Evolutionary conservation across 2,329 filamentous ascomycete species (phyloP), one percentile per base, ranked within the genome.

Genomic region (Penicillium thymicola): DNA sequence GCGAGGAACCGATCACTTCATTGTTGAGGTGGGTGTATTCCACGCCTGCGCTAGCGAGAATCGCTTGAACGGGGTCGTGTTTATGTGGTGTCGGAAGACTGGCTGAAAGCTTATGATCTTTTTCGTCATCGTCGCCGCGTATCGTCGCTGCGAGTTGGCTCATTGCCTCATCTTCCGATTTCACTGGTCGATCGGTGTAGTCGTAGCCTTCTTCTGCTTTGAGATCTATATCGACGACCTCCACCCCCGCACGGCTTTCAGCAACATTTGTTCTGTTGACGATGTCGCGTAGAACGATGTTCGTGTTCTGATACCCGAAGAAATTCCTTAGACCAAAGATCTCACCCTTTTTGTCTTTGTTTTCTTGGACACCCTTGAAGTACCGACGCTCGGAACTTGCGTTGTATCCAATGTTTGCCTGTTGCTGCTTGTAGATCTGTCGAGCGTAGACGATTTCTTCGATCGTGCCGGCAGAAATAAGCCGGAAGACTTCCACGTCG

Each of bases 201-300:
- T 82, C 81, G 14, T 85, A 81, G 43, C 82, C 78, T 8, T 78
- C 79, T 0, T 81, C 82, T 59, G 85, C 79, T 16, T 88, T 83
- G 65, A 90, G 80, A 58, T 95, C 85, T 18, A 96, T 82, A 52
- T 89, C 87, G n/a, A 87, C 81, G 30, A 97, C 85, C 28, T 85
- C 82, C 10, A 97, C 89, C 0, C 92, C 93, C 0, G 89, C 91
- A 69, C 88, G 90, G 41, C 90, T 90, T 76, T 99, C 94, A 4
- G 94, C 94, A 50, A 99, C 87, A 67, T 99, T 99, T 28, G 94
- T 97, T 75, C 97, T 96, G 78, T 97, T 96, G 66, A 99, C 91
- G 64, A 99, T 97, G 54, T 97, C 91, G n/a, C 90, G 85, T 5
- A 97, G 82, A 14, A 97, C 82, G 13, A 95, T 83, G 58, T 89